These are phyloP conservation scores for Penicillium sp. DNA, from an alignment of 2,329 filamentous ascomycete genomes.

Conservation along the genomic window DNA sequence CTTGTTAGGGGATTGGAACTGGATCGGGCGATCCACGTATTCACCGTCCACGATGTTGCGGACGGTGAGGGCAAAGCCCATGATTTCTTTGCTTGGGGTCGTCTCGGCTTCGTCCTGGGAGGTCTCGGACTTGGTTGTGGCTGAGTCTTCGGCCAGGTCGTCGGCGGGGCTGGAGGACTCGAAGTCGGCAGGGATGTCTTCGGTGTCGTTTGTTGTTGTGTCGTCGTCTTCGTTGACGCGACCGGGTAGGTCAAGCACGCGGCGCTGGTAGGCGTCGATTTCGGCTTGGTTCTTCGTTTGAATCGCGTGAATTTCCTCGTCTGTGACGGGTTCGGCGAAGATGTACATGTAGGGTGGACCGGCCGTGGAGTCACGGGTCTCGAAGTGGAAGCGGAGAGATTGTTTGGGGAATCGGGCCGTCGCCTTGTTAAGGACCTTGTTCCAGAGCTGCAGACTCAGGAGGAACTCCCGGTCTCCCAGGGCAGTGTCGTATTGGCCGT, in stretches of 20 bases:
- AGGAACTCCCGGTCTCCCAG: conserved; percentile 81
- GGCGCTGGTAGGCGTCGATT: conserved; percentile 59
- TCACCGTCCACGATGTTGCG: conserved; percentile 40
- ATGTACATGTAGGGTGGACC: conserved; percentile 68
- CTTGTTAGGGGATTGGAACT: too few relatives aligned
- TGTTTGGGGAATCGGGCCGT: conserved; percentile 63
- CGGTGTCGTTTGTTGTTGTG: too few relatives aligned
- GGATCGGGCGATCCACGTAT: too few relatives aligned
- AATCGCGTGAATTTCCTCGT: conserved; percentile 64
- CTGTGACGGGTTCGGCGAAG: conserved; percentile 73
- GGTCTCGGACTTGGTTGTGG: too few relatives aligned
- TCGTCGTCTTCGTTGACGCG: too few relatives aligned
- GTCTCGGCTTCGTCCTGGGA: too few relatives aligned
- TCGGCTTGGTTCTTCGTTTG: conserved; percentile 59
- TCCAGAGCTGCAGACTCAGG: conserved; percentile 69
- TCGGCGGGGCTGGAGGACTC: too few relatives aligned
- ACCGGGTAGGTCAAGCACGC: conserved; percentile 32
- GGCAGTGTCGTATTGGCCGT: conserved; percentile 58
- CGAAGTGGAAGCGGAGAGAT: conserved; percentile 72
- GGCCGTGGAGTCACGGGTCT: conserved; percentile 60
- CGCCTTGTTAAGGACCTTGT: conserved; percentile 67
- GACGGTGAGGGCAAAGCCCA: too few relatives aligned
- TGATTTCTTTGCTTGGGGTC: too few relatives aligned
- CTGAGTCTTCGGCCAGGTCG: too few relatives aligned
- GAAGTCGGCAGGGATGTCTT: too few relatives aligned